Evolutionary conservation across 2,329 filamentous ascomycete species (phyloP).

Genomic region (Venturia asperata): DNA sequence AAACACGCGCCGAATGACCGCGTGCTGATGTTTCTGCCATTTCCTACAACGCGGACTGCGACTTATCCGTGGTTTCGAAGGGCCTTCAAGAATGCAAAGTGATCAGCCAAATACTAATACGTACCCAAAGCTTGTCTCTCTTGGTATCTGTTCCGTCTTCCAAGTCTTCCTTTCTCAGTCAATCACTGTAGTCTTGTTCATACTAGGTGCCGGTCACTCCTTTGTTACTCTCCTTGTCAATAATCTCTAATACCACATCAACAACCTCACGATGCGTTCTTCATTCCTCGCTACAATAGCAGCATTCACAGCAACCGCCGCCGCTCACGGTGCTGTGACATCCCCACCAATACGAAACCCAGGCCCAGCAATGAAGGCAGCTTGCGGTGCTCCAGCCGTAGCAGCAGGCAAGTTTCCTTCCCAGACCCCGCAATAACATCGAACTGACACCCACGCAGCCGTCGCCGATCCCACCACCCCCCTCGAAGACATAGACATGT

Average conservation of each 20-base stretch:
- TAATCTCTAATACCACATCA: not conserved
- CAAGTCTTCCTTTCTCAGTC: not conserved
- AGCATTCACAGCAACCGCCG: constrained; percentile 1
- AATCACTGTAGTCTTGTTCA: not conserved
- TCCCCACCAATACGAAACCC: constrained; percentile 44
- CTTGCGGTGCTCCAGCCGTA: constrained; percentile 45
- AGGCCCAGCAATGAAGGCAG: constrained; percentile 45
- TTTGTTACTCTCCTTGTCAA: not conserved
- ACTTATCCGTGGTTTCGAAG: constrained; percentile 1
- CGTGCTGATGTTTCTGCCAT: not conserved
- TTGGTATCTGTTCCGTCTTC: not conserved
- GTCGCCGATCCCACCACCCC: constrained; percentile 18
- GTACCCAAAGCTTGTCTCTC: not conserved
- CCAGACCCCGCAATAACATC: not conserved
- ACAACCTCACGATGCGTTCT: not conserved
- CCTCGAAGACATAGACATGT: constrained; percentile 18
- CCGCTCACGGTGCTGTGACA: constrained; percentile 48
- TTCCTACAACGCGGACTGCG: not conserved
- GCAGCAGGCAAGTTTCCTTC: not conserved
- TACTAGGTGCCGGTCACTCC: constrained; percentile 1
- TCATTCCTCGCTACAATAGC: constrained; percentile 1
- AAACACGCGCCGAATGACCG: not conserved
- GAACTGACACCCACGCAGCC: not conserved
- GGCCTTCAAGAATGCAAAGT: not conserved
- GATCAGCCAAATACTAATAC: not conserved